A percentile compares a stretch with the other conserved stretches of the same genome.
These are phyloP conservation scores for Pseudocercospora fijiensis DNA, from an alignment of 2,329 filamentous ascomycete species.

Conservation along the genomic window DNA sequence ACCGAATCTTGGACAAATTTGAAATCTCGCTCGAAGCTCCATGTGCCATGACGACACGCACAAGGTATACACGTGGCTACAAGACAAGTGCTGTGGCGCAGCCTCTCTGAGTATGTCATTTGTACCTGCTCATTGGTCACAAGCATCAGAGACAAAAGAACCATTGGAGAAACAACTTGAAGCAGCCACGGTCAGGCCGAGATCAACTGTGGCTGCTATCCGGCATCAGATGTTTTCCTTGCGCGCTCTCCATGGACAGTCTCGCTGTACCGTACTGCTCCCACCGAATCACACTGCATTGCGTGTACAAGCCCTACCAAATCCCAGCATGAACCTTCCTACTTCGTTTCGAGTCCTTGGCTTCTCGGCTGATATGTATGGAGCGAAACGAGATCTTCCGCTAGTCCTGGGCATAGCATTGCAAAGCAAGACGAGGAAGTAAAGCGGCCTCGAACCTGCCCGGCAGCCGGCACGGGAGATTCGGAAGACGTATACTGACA, in stretches of 20 bases:
- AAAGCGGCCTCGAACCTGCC: not conserved
- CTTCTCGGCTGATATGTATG: conserved; percentile 2
- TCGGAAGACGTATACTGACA: not conserved
- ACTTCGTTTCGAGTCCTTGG: not conserved
- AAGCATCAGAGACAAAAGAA: not conserved
- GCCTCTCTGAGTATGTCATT: not conserved
- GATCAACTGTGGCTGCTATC: conserved; percentile 6
- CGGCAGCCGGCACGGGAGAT: not conserved
- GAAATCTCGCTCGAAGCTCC: conserved; percentile 1
- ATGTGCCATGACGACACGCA: conserved; percentile 2
- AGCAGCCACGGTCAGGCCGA: conserved; percentile 5
- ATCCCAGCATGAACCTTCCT: not conserved
- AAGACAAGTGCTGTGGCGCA: conserved; percentile 2
- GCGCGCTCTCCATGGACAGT: not conserved
- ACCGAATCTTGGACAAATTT: conserved; percentile 7
- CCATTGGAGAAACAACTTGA: not conserved
- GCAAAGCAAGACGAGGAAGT: not conserved
- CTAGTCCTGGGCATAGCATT: not conserved
- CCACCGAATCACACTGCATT: not conserved
- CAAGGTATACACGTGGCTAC: conserved; percentile 7
- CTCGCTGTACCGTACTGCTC: not conserved
- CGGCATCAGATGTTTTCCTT: not conserved
- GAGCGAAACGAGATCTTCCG: not conserved
- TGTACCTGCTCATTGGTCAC: not conserved
- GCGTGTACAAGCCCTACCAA: not conserved